Conservation (phyloP, 129 eudicot species). For the Chrysanthemum makinoi region DNA sequence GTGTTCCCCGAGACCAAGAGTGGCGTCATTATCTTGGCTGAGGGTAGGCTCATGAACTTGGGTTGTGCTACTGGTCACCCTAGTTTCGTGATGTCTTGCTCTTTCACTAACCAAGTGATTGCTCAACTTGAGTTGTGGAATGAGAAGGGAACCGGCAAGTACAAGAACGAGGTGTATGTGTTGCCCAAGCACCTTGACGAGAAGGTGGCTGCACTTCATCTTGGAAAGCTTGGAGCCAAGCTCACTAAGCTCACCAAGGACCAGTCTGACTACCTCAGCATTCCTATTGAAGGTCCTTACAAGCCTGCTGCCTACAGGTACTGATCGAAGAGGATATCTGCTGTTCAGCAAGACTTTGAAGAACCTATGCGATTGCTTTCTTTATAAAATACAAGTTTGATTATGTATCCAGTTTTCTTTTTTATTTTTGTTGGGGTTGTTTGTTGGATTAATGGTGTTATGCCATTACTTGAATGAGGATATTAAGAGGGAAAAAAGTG, state of each 20-base stretch:
- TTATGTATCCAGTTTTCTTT: conserved; percentile 1
- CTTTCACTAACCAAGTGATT: conserved; percentile 24
- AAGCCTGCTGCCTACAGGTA: conserved; percentile 22
- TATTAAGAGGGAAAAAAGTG: neutral
- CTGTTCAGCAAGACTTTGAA: neutral
- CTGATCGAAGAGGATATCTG: neutral
- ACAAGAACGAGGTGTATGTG: conserved; percentile 18
- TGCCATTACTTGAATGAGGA: conserved; percentile 14
- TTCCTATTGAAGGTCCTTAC: conserved; percentile 23
- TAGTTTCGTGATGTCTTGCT: conserved; percentile 41
- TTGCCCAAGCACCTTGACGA: conserved; percentile 21
- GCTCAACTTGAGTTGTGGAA: conserved; percentile 22
- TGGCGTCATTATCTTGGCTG: conserved; percentile 37
- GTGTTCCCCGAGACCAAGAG: conserved; percentile 41
- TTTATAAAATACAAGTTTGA: neutral
- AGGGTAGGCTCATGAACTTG: conserved; percentile 43
- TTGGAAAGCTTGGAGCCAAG: conserved; percentile 20
- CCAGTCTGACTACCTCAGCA: conserved; percentile 18
- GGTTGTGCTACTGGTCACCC: conserved; percentile 53
- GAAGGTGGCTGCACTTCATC: conserved; percentile 18
- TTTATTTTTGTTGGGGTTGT: neutral
- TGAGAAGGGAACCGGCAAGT: conserved; percentile 17
- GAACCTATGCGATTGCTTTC: neutral
- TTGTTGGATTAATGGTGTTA: conserved; percentile 5
- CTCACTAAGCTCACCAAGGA: conserved; percentile 20